phyloP scores from a whole-genome alignment of 1,139 yeast species.

The Blastobotrys illinoisensis region DNA sequence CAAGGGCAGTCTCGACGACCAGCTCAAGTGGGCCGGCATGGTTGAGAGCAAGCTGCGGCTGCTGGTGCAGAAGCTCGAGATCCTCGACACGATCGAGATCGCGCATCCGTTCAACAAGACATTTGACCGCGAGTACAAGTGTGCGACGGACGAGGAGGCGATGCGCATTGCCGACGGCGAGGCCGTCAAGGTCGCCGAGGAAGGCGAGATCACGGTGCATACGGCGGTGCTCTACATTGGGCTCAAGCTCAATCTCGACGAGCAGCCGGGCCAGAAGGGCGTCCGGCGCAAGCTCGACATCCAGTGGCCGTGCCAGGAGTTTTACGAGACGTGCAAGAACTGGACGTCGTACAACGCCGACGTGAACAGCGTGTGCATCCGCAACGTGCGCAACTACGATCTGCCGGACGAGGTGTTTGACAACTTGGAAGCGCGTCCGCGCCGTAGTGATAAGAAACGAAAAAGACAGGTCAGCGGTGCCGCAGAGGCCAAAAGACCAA shows the following conservation, averaged over 20 bases:
- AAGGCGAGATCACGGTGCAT: conserved; percentile 43
- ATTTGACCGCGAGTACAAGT: conserved; percentile 53
- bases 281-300: conserved; percentile 62
- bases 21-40: conserved; percentile 84
- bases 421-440: conserved; percentile 73
- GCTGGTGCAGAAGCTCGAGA: conserved; percentile 76
- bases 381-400: conserved; percentile 71
- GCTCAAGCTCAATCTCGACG: conserved; percentile 53
- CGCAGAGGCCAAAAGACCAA: conserved; percentile 5
- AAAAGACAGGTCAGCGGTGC: conserved; percentile 38
- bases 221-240: conserved; percentile 80
- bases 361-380: conserved; percentile 54
- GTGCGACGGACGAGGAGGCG: conserved; percentile 50
- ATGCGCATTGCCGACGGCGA: conserved; percentile 47
- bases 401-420: conserved; percentile 79
- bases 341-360: conserved; percentile 64
- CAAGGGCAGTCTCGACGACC: conserved; percentile 66
- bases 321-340: conserved; percentile 68
- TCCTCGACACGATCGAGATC: conserved; percentile 61
- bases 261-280: conserved; percentile 23
- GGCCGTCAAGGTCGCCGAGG: conserved; percentile 24
- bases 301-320: conserved; percentile 88
- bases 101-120: conserved; percentile 91
- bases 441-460: conserved; percentile 40
- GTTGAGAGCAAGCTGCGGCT: conserved; percentile 83